Conservation (phyloP, 805 yeast genomes). For the Yamadazyma akitaensis region DNA sequence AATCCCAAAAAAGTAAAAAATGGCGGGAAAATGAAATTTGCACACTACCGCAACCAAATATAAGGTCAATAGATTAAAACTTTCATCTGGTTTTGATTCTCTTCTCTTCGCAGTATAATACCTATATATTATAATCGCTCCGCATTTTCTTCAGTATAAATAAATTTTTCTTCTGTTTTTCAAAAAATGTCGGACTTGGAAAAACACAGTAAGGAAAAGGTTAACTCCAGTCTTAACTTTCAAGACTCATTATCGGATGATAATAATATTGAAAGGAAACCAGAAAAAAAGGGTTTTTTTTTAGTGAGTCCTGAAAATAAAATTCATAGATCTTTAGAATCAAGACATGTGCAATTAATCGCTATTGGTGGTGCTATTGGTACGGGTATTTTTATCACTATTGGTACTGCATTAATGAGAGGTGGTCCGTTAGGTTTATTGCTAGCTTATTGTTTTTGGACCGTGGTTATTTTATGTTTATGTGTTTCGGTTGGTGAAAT, state of each 20-base stretch:
- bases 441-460: slow-evolving; percentile 33
- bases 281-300: neutral
- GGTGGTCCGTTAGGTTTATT: slow-evolving; percentile 38
- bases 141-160: neutral
- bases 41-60: neutral
- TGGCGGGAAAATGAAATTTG: neutral
- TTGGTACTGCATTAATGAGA: slow-evolving; percentile 18
- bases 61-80: too few relatives aligned
- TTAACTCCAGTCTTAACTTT: neutral
- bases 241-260: neutral
- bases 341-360: slow-evolving; percentile 15
- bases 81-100: neutral
- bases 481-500: slow-evolving; percentile 40
- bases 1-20: neutral
- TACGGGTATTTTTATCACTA: slow-evolving; percentile 16
- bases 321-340: slow-evolving; percentile 12
- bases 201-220: neutral
- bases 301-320: slow-evolving; percentile 8
- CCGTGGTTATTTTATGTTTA: slow-evolving; percentile 28
- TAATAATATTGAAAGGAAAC: neutral
- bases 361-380: slow-evolving; percentile 23
- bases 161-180: neutral
- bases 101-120: neutral
- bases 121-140: neutral
- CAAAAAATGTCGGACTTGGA: neutral